These are phyloP conservation scores for Clarireedia sp. DNA, from an alignment of 2,329 filamentous ascomycete species.

Conservation along the genomic window DNA sequence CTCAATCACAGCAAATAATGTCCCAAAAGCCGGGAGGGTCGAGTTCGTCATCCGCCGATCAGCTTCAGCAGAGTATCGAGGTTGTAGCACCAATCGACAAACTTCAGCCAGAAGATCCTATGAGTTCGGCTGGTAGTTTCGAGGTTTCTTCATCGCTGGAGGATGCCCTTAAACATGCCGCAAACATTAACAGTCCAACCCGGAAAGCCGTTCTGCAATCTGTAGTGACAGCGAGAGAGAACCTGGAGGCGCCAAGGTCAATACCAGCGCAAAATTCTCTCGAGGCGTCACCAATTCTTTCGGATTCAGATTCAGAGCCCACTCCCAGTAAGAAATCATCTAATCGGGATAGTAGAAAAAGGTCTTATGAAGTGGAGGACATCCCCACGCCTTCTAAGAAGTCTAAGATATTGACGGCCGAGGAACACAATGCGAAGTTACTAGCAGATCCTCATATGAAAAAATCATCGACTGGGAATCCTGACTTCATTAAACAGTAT, in stretches of 20 bases:
- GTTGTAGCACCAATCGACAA: background rate
- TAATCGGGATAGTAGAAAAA: conserved; percentile 5
- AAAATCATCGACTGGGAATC: conserved; percentile 86
- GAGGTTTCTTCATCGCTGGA: conserved; percentile 29
- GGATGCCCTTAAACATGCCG: conserved; percentile 24
- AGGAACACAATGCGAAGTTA: conserved; percentile 84
- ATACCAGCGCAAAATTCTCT: too few relatives aligned
- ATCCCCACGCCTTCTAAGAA: conserved; percentile 17
- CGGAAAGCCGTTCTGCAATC: background rate
- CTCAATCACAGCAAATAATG: conserved; percentile 11
- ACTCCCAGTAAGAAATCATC: background rate
- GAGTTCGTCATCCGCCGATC: background rate
- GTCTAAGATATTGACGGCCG: conserved; percentile 56
- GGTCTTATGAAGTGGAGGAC: conserved; percentile 11
- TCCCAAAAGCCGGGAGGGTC: conserved; percentile 11
- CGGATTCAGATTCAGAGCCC: background rate
- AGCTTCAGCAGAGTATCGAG: conserved; percentile 5
- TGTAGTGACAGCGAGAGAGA: background rate
- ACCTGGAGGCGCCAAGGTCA: too few relatives aligned
- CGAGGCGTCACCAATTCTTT: background rate
- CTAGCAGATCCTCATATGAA: conserved; percentile 77
- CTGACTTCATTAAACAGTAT: conserved; percentile 87
- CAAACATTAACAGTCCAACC: background rate
- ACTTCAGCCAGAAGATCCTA: conserved; percentile 2
- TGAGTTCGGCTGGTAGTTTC: conserved; percentile 22